Conservation (phyloP, 2,329 filamentous ascomycete genomes). For the Aurifilum marmelostoma region DNA sequence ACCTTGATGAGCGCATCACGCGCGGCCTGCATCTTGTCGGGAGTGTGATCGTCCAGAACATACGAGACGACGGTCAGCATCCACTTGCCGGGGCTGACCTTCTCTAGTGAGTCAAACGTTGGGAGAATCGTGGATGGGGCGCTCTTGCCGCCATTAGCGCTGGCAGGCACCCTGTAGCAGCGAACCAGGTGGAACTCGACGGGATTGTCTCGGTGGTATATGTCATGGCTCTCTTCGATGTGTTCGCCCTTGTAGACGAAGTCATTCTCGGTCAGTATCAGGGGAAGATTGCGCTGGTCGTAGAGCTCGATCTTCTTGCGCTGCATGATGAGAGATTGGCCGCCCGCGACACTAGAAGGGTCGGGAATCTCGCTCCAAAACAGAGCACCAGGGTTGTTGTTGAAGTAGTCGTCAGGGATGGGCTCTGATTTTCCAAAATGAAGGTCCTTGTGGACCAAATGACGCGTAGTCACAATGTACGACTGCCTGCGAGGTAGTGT, state of each 20-base stretch:
- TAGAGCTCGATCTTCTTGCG: slow-evolving; percentile 62
- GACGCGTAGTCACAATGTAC: slow-evolving; percentile 59
- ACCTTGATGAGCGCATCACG: slow-evolving; percentile 54
- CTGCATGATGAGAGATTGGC: slow-evolving; percentile 52
- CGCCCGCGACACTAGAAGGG: slow-evolving; percentile 43
- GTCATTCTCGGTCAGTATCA: slow-evolving; percentile 55
- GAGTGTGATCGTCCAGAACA: slow-evolving; percentile 60
- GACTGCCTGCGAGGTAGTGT: slow-evolving; percentile 49
- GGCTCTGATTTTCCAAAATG: slow-evolving; percentile 46
- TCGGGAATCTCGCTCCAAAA: slow-evolving; percentile 66
- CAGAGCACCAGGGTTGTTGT: slow-evolving; percentile 51
- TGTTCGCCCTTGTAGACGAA: slow-evolving; percentile 57
- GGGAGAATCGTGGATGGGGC: slow-evolving; percentile 46
- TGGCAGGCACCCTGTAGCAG: slow-evolving; percentile 47
- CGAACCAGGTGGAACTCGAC: slow-evolving; percentile 55
- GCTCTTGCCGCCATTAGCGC: slow-evolving; percentile 25
- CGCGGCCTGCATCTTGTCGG: slow-evolving; percentile 59
- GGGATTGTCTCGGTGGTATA: slow-evolving; percentile 54
- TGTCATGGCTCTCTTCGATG: slow-evolving; percentile 55
- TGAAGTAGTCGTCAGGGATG: slow-evolving; percentile 39
- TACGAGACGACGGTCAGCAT: slow-evolving; percentile 57
- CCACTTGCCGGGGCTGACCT: slow-evolving; percentile 57
- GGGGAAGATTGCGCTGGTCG: slow-evolving; percentile 52
- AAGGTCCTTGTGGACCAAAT: slow-evolving; percentile 53
- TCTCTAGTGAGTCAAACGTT: slow-evolving; percentile 50